Evolutionary conservation across 805 yeast genomes (phyloP).

Genomic region (Tetrapisispora namnaoensis): DNA sequence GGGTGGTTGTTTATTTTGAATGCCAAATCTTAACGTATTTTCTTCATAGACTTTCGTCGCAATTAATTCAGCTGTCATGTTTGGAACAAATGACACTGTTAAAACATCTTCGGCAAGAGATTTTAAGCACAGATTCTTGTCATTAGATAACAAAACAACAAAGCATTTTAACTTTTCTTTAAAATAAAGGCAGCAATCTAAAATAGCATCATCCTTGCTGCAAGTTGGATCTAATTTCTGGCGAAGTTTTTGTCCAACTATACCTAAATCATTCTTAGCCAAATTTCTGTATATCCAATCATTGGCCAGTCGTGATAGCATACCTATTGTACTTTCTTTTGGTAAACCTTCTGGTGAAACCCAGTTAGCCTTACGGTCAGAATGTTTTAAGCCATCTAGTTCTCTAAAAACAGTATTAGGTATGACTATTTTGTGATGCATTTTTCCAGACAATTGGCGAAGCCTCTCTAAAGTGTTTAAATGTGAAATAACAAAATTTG

Average conservation of each 20-base stretch:
- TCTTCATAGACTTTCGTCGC: conserved; percentile 34
- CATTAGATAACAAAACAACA: conserved; percentile 68
- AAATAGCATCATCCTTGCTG: conserved; percentile 66
- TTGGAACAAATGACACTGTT: conserved; percentile 44
- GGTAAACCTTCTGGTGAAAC: conserved; percentile 7
- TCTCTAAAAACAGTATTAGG: conserved; percentile 68
- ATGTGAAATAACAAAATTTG: conserved; percentile 73
- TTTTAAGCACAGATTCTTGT: conserved; percentile 70
- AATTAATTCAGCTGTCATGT: conserved; percentile 40
- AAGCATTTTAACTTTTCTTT: conserved; percentile 32
- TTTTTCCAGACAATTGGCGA: conserved; percentile 31
- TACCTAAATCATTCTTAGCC: conserved; percentile 40
- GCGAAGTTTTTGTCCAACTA: conserved; percentile 53
- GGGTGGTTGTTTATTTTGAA: not conserved
- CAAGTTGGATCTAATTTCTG: conserved; percentile 42
- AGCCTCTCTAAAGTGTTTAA: conserved; percentile 48
- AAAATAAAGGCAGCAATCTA: conserved; percentile 73
- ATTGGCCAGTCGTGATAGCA: conserved; percentile 59
- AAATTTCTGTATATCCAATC: conserved; percentile 64
- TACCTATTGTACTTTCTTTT: conserved; percentile 34
- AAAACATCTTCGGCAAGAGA: conserved; percentile 58
- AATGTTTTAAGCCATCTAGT: conserved; percentile 69
- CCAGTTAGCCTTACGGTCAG: conserved; percentile 12
- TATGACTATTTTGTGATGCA: conserved; percentile 45
- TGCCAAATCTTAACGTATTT: conserved; percentile 21